These are phyloP conservation scores for Monilinia laxa DNA, from an alignment of 2,329 filamentous ascomycete genomes.

Conservation along the genomic window DNA sequence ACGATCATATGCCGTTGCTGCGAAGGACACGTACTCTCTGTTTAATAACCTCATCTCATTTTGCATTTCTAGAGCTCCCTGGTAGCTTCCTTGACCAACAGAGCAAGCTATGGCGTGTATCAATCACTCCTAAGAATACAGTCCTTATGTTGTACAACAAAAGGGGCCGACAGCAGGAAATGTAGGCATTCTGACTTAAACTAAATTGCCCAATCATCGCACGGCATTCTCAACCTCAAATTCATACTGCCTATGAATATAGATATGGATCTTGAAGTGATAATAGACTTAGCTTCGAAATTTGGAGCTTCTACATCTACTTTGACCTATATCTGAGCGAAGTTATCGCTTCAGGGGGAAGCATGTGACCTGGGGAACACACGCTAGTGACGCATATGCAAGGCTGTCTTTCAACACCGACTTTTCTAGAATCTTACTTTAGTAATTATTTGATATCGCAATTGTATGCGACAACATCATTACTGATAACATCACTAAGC, in stretches of 20 bases:
- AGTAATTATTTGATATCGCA: not conserved
- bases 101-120: not conserved
- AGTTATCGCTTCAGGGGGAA: not conserved
- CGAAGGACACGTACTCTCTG: not conserved
- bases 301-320: not conserved
- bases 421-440: slow-evolving; percentile 8
- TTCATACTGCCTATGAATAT: not conserved
- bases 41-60: not conserved
- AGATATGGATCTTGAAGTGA: not conserved
- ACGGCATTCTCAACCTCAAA: not conserved
- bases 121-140: not conserved
- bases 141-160: not conserved
- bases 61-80: not conserved
- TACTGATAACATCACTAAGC: not conserved
- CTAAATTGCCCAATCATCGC: not conserved
- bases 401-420: not conserved
- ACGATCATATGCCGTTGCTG: not conserved
- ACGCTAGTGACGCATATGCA: slow-evolving; percentile 14
- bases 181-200: not conserved
- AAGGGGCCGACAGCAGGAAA: not conserved
- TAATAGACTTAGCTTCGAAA: too few species aligned
- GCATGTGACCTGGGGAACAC: not conserved
- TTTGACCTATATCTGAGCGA: not conserved
- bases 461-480: not conserved
- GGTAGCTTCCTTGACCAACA: not conserved